Evolutionary conservation across 257 asterid species (phyloP), one percentile per base, ranked within the genome.

Genomic region (Fraxinus pennsylvanica): DNA sequence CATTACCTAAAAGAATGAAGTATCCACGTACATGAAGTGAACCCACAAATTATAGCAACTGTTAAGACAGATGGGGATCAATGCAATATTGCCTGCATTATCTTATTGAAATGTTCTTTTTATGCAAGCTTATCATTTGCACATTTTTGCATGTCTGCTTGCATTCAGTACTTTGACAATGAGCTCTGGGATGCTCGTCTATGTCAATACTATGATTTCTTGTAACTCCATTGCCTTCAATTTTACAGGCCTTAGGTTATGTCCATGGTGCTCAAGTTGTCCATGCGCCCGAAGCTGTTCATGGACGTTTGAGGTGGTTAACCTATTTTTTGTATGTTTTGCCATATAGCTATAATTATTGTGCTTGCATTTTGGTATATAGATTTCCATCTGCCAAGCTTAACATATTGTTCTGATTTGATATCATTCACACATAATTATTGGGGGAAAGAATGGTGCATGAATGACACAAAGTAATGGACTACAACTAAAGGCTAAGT

Each of bases 201-300:
- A 22, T 25, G 19, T 9, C 6, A 63, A 25, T 19, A 22, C 35
- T 63, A 22, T 63, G 35, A 12, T 25, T 63, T 22, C 69, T 63
- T 63, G 35, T 63, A 25, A 25, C 69, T 63, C 25, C 35, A 63
- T 63, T 12, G 69, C 22, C 69, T 63, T 63, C 73, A 39, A 65
- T 79, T 7, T 12, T 77, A 45, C 90, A 96, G 99, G 98, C 99
- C 79, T 88, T 96, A 77, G 99, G 98, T 67, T 91, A 88, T 59
- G 99, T 82, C 35, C 97, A 96, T 82, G 99, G 97, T 81, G 99
- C 97, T 88, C 89, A 81, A 82, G 91, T 96, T 45, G 86, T 92
- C 78, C 95, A 82, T 69, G 99, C 97, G 79, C 86, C 92, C 43
- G 97, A 93, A 81, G 92, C 98, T 73, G 85, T 96, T 82, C 99